These are phyloP conservation scores for Styphnolobium japonicum DNA, from an alignment of 306 rosid species.

Conservation along the genomic window DNA sequence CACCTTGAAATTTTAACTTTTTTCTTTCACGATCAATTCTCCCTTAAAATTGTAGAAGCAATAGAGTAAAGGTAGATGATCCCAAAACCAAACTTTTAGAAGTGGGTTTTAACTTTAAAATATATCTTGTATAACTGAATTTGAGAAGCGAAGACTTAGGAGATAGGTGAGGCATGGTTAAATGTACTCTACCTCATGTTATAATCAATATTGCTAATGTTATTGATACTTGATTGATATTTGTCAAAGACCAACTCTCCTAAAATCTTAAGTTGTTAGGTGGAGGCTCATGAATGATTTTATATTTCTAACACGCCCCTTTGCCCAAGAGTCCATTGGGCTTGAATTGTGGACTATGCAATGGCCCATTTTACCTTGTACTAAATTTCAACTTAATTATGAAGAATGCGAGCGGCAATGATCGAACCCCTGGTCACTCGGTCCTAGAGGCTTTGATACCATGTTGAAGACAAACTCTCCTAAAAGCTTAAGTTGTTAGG, in stretches of 20 bases:
- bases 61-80: background rate
- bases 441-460: background rate
- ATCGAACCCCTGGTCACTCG: background rate
- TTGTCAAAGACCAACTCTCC: background rate
- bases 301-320: background rate
- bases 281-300: background rate
- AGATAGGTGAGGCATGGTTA: slow-evolving; percentile 1
- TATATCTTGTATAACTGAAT: background rate
- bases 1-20: background rate
- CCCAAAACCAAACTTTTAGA: background rate
- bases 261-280: background rate
- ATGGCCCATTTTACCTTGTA: background rate
- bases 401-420: background rate
- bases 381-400: background rate
- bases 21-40: background rate
- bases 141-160: background rate
- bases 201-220: background rate
- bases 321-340: background rate
- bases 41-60: background rate
- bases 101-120: background rate
- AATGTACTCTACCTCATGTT: background rate
- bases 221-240: background rate
- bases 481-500: background rate
- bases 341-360: background rate
- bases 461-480: background rate